These are phyloP conservation scores for Astragalus membranaceus DNA, from an alignment of 306 rosid genomes.

Conservation along the genomic window DNA sequence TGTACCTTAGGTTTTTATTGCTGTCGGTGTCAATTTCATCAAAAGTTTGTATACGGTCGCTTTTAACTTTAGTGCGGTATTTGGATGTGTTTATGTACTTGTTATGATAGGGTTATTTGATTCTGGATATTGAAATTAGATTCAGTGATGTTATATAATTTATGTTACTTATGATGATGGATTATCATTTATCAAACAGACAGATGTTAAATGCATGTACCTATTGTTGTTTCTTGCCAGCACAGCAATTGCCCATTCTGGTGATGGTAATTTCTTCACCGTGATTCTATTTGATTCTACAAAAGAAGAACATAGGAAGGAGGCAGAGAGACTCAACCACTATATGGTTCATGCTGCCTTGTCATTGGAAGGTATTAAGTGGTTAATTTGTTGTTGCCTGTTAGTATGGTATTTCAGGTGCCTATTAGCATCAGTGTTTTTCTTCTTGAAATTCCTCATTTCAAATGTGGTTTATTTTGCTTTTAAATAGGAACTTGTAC, in stretches of 20 bases:
- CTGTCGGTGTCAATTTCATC: no score
- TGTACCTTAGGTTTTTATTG: no score
- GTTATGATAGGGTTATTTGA: conserved; percentile 16
- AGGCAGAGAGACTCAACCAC: conserved; percentile 77
- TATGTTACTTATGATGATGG: conserved; percentile 5
- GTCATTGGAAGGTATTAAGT: conserved; percentile 74
- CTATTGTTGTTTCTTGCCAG: conserved; percentile 40
- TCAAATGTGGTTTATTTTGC: conserved; percentile 23
- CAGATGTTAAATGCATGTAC: neutral
- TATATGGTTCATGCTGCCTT: conserved; percentile 87
- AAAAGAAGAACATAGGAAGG: conserved; percentile 58
- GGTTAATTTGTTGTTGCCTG: conserved; percentile 9
- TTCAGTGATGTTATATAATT: conserved; percentile 4
- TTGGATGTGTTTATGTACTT: no score
- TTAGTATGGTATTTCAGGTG: conserved; percentile 5
- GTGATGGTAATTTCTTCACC: conserved; percentile 94
- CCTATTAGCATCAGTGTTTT: conserved; percentile 7
- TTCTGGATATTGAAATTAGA: neutral
- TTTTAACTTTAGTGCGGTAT: no score
- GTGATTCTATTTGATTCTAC: conserved; percentile 70
- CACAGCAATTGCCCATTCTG: conserved; percentile 88
- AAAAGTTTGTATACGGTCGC: no score
- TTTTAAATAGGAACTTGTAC: conserved; percentile 78
- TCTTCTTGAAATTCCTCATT: neutral
- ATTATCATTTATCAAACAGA: neutral